These are phyloP conservation scores for Coniella lustricola DNA, from an alignment of 2,329 filamentous ascomycete genomes.

Conservation along the genomic window DNA sequence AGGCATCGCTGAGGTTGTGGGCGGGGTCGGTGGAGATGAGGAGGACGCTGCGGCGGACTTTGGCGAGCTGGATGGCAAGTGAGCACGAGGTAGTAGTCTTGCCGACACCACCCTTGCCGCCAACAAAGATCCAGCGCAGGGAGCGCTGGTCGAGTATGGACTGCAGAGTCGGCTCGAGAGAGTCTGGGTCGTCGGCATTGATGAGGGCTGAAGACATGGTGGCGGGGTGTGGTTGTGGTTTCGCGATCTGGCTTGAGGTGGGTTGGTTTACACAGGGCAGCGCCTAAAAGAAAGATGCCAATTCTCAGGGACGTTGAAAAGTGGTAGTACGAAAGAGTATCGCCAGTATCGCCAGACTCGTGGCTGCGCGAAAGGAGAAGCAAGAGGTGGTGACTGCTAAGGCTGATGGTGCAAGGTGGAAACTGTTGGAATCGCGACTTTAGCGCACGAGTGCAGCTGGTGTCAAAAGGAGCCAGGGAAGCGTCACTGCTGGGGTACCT, in stretches of 20 bases:
- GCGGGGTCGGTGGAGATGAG: constrained; percentile 98
- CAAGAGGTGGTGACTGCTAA: no score
- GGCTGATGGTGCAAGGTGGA: no score
- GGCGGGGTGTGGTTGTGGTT: constrained; percentile 14
- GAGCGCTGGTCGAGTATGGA: constrained; percentile 91
- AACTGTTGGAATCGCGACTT: no score
- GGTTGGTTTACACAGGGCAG: no score
- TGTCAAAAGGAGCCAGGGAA: no score
- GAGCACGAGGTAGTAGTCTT: constrained; percentile 99
- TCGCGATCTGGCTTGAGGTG: no score
- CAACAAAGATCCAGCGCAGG: constrained; percentile 97
- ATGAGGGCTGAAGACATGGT: constrained; percentile 34
- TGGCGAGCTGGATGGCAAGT: constrained; percentile 93
- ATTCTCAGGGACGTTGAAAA: no score
- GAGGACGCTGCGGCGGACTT: constrained; percentile 88
- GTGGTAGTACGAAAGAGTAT: no score
- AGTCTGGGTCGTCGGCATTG: constrained; percentile 58
- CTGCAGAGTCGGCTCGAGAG: constrained; percentile 87
- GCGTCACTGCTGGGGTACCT: background rate
- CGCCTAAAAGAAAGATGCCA: no score
- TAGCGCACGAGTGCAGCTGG: no score
- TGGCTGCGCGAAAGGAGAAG: no score
- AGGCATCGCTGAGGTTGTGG: constrained; percentile 96
- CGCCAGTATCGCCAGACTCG: no score
- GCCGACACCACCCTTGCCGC: constrained; percentile 95